Evolutionary conservation across 139 green algal genomes (phyloP).

Genomic region (Nannochloris sp.): DNA sequence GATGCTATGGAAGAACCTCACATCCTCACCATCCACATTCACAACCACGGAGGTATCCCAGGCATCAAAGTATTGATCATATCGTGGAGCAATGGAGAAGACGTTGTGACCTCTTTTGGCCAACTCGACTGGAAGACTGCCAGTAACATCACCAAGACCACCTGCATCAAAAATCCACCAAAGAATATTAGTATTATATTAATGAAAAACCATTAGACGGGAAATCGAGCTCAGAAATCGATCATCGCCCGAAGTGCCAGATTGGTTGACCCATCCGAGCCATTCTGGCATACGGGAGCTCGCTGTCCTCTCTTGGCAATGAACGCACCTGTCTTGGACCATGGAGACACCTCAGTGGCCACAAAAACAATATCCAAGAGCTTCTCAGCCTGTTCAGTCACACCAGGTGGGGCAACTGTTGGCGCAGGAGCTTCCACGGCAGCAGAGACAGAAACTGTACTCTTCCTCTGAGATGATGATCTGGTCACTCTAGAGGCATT

Average conservation of each 20-base stretch:
- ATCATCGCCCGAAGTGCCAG: too few relatives aligned
- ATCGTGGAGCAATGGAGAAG: conserved; percentile 86
- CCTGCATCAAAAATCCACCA: conserved; percentile 11
- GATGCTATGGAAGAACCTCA: conserved; percentile 96
- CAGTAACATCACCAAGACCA: conserved; percentile 79
- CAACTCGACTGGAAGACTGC: conserved; percentile 20
- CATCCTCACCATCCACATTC: conserved; percentile 72
- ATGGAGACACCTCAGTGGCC: conserved; percentile 60
- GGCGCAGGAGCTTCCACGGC: background rate
- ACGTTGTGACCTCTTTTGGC: conserved; percentile 83
- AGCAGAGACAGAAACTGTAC: background rate
- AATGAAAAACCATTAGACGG: too few relatives aligned
- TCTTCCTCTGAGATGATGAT: too few relatives aligned
- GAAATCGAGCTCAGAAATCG: too few relatives aligned
- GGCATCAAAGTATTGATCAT: conserved; percentile 93
- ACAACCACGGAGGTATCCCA: conserved; percentile 85
- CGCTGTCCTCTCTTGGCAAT: background rate
- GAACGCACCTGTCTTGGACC: conserved; percentile 66
- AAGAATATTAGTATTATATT: background rate
- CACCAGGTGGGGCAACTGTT: background rate
- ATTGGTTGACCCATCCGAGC: background rate
- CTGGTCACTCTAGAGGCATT: too few relatives aligned
- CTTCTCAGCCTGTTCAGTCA: conserved; percentile 6
- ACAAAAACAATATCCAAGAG: conserved; percentile 38
- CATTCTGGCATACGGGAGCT: background rate